Percentiles rank a stretch among this genome's conserved stretches.
Conservation (phyloP, 352 stramenopile species). For the Pythium sukuiense region DNA sequence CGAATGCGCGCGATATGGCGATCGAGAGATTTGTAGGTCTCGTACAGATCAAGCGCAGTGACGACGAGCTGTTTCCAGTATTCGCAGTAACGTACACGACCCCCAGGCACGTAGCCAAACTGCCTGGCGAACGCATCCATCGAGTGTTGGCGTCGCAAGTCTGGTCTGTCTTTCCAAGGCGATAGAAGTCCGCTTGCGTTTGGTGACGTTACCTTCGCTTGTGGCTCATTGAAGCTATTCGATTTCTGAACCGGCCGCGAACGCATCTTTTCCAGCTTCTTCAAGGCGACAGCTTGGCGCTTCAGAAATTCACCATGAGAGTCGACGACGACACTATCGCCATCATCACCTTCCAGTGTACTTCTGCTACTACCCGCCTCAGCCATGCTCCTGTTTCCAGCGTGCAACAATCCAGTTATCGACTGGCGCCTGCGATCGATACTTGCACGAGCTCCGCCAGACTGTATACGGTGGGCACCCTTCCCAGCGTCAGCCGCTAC, state of each 20-base stretch:
- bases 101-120: conserved; percentile 57
- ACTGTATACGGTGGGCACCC: neutral
- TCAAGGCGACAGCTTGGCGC: conserved; percentile 12
- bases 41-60: conserved; percentile 48
- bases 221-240: neutral
- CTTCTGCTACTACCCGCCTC: neutral
- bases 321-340: neutral
- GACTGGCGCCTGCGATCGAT: conserved; percentile 10
- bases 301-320: conserved; percentile 17
- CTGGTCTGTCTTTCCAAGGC: conserved; percentile 42
- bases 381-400: conserved; percentile 8
- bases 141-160: conserved; percentile 57
- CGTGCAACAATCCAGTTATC: conserved; percentile 4
- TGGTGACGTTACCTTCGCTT: neutral
- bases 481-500: neutral
- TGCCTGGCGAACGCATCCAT: conserved; percentile 60
- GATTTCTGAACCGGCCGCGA: conserved; percentile 6
- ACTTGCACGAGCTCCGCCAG: neutral
- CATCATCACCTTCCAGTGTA: neutral
- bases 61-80: conserved; percentile 60
- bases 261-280: conserved; percentile 14
- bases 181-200: conserved; percentile 44
- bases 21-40: conserved; percentile 41
- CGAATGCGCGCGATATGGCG: conserved; percentile 47
- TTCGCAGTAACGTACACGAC: conserved; percentile 42